Evolutionary conservation across 2,329 filamentous ascomycete genomes (phyloP), one percentile per base, ranked within the genome.

Genomic region (Calcarisporium arbuscula): DNA sequence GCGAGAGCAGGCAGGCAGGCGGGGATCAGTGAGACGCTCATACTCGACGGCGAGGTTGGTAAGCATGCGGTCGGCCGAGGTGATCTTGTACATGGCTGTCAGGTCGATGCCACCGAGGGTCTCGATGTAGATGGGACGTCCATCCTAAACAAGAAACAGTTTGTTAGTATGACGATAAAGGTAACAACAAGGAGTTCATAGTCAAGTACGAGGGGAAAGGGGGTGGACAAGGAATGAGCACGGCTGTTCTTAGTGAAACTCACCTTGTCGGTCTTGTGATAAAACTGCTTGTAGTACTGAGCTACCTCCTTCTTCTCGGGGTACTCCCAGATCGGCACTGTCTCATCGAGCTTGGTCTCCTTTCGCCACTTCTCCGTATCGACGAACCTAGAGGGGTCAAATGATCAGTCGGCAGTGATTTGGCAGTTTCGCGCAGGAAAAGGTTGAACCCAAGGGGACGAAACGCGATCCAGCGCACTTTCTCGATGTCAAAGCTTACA

Each of bases 31-130:
- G 49, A 96, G 75, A 62, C 90, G 94, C 72, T 98, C 92, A 70
- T 98, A 98, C 69, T 98, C 92, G 60, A 89, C 83, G 31, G 94
- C 90, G 28, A 98, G 80, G 71, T 96, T 96, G 62, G 85, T 80
- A 42, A 96, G 70, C 90, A 98, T 96, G 64, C 90, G 87, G 46
- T 96, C 87, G 53, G 77, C 74, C 30, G 83, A 85, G 43, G 89
- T 95, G 68, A 95, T 92, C 65, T 92, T 90, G 70, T 86, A 83
- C 79, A 96, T 88, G 57, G 82, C 82, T 35, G 65, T 79, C 48
- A 98, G 71, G 65, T 98, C 85, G 61, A 96, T 92, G 51, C 88
- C 88, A 61, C 92, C 92, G 38, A 95, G 75, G 59, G 92, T 83
- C 67, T 98, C 92, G 55, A 96, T 95, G 72, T 98, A 98, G 47